Conservation (phyloP, 192 early-diverging fungal species). For the Backusella liffmaniae region DNA sequence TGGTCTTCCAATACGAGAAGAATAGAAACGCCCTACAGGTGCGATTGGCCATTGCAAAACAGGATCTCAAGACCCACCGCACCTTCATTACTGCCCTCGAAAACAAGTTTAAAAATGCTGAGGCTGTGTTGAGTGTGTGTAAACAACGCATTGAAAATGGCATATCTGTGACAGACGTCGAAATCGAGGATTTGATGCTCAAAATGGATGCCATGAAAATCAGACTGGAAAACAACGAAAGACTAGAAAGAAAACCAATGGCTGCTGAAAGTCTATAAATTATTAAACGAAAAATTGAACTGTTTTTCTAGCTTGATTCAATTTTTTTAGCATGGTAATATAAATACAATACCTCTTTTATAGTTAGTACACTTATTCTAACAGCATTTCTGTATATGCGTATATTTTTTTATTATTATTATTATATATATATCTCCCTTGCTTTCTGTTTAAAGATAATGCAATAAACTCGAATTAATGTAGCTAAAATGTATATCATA, state of each 20-base stretch:
- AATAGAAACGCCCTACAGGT: neutral
- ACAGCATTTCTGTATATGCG: neutral
- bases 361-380: neutral
- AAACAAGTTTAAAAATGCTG: neutral
- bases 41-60: neutral
- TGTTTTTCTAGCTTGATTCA: too few relatives aligned
- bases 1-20: constrained; percentile 12
- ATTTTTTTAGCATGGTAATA: neutral
- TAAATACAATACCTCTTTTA: neutral
- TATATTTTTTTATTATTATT: neutral
- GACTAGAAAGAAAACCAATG: neutral
- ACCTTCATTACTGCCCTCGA: neutral
- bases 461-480: neutral
- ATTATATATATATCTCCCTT: neutral
- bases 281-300: neutral
- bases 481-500: too few relatives aligned
- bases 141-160: neutral
- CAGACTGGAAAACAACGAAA: constrained; percentile 3
- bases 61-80: neutral
- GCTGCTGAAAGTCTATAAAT: neutral
- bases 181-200: constrained; percentile 18
- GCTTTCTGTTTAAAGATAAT: neutral
- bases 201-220: constrained; percentile 24
- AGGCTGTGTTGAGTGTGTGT: neutral
- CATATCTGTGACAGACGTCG: constrained; percentile 1